Percentiles rank a stretch among this genome's conserved stretches.
phyloP scores from a whole-genome alignment of 345 rosid species.

The Populus tremula region DNA sequence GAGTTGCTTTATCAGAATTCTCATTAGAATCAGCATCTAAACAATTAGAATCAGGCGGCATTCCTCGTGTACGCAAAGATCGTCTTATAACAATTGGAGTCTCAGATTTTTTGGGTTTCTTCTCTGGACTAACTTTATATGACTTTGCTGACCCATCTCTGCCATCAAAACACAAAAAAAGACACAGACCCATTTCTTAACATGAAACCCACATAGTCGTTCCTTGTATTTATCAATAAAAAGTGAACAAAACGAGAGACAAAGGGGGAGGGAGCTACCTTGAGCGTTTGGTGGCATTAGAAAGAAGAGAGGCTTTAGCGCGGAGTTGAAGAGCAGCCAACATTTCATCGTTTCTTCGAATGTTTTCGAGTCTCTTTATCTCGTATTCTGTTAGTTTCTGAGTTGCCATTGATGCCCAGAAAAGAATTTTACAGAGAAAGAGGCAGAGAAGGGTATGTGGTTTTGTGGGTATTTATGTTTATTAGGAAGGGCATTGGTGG shows the following conservation, averaged over 20 bases:
- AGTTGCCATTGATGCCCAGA: conserved; percentile 48
- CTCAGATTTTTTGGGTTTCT: conserved; percentile 41
- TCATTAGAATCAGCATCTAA: conserved; percentile 29
- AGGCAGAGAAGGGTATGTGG: not conserved
- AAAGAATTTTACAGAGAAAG: not conserved
- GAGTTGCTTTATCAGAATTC: not conserved
- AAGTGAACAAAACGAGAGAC: too few species aligned
- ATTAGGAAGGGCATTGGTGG: not conserved
- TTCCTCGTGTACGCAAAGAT: conserved; percentile 65
- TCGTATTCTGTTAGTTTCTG: conserved; percentile 68
- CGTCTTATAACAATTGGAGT: conserved; percentile 52
- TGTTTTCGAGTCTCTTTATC: conserved; percentile 69
- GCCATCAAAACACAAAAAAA: conserved; percentile 8
- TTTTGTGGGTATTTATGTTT: not conserved
- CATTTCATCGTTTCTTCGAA: conserved; percentile 67
- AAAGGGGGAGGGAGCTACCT: conserved; percentile 18
- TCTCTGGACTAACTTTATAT: conserved; percentile 38
- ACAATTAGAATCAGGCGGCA: conserved; percentile 56
- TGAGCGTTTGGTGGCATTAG: conserved; percentile 51
- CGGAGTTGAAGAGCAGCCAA: conserved; percentile 71
- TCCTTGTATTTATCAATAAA: too few species aligned
- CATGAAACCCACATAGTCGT: not conserved
- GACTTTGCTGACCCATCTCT: conserved; percentile 40
- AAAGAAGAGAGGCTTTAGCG: conserved; percentile 50
- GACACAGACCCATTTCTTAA: not conserved